Evolutionary conservation across 805 yeast species (phyloP).

Genomic region (Teunomyces panamensis): DNA sequence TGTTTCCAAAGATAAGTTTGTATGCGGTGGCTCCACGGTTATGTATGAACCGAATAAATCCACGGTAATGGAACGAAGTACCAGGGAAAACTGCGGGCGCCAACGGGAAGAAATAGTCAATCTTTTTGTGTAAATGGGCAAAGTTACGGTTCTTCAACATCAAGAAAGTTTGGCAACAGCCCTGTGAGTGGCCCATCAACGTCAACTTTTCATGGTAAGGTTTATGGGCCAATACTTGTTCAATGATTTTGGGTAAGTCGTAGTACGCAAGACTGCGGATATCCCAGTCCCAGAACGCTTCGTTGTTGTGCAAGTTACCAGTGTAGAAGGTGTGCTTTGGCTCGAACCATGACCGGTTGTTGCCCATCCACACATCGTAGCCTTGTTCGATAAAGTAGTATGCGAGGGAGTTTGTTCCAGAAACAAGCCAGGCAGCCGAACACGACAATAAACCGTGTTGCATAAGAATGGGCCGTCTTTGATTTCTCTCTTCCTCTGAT

Average conservation of each 20-base stretch:
- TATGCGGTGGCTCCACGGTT: conserved; percentile 42
- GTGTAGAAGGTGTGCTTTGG: conserved; percentile 51
- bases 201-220: conserved; percentile 48
- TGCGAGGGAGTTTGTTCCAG: conserved; percentile 80
- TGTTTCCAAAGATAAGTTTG: conserved; percentile 65
- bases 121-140: conserved; percentile 42
- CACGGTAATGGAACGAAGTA: conserved; percentile 56
- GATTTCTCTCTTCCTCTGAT: conserved; percentile 23
- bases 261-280: conserved; percentile 73
- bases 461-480: conserved; percentile 62
- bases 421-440: conserved; percentile 77
- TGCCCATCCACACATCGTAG: conserved; percentile 89
- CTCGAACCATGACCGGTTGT: conserved; percentile 82
- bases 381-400: conserved; percentile 52
- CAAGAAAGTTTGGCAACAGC: conserved; percentile 81
- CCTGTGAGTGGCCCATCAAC: conserved; percentile 86
- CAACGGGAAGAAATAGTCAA: conserved; percentile 69
- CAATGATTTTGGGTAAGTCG: conserved; percentile 74
- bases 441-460: conserved; percentile 88
- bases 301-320: conserved; percentile 39
- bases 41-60: conserved; percentile 63
- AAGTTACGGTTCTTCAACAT: conserved; percentile 50
- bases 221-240: conserved; percentile 48
- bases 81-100: conserved; percentile 96
- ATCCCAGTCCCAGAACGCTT: conserved; percentile 90